phyloP scores from a whole-genome alignment of 2,329 filamentous ascomycete species.

The Paecilomyces sp. region DNA sequence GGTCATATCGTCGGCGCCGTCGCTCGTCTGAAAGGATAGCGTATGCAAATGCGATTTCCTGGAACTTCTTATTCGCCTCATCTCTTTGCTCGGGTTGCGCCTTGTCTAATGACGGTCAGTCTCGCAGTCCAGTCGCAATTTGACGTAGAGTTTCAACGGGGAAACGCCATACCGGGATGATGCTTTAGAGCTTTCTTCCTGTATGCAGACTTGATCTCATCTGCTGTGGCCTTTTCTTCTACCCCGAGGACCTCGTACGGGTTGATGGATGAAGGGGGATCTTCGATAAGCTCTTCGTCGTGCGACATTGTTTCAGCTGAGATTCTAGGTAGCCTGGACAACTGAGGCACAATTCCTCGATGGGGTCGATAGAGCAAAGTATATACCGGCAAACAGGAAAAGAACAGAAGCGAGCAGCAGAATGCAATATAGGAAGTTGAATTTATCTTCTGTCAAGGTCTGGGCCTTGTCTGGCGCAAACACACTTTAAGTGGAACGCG shows the following conservation, averaged over 20 bases:
- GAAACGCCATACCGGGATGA: conserved; percentile 61
- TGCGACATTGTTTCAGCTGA: conserved; percentile 6
- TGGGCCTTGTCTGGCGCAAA: background rate
- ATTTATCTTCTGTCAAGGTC: background rate
- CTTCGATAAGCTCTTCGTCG: conserved; percentile 48
- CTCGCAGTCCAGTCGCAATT: background rate
- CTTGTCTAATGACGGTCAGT: conserved; percentile 57
- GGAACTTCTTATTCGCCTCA: conserved; percentile 72
- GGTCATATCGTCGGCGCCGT: conserved; percentile 79
- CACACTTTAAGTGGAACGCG: conserved; percentile 12
- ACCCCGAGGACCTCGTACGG: conserved; percentile 78
- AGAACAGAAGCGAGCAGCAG: background rate
- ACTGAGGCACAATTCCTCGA: background rate
- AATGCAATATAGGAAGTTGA: background rate
- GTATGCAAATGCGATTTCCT: conserved; percentile 88
- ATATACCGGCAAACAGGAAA: background rate
- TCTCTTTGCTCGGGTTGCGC: conserved; percentile 60
- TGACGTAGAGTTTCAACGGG: background rate
- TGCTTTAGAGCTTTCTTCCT: conserved; percentile 81
- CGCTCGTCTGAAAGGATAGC: conserved; percentile 79
- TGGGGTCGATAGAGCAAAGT: background rate
- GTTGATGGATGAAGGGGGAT: conserved; percentile 60
- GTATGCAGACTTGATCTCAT: conserved; percentile 85
- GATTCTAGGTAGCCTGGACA: background rate
- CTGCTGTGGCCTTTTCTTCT: conserved; percentile 61